Base-by-base conservation (phyloP, 768 basidiomycete species). In the Zangia roseola region DNA sequence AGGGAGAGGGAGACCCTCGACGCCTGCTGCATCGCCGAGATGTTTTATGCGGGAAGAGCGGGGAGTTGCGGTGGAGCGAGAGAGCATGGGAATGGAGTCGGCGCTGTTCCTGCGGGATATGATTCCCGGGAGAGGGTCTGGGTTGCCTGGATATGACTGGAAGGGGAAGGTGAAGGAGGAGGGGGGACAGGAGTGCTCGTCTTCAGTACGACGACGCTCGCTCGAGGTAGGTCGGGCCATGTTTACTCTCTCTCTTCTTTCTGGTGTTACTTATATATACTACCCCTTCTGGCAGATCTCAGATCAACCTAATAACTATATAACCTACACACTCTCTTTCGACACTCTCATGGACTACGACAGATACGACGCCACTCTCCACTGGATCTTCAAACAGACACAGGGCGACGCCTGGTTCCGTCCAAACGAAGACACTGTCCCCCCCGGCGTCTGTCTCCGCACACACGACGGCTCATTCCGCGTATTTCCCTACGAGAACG, bases 101-200 rank as follows among this genome's bases (percentile, higher is more conserved):
- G 67, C 54, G 40, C 79, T 79, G n/a, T 64, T 52, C 36, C 70
- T 71, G 8, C 76, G 71, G 13, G 72, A 71, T 65, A 80, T 73
- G 40, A 77, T 61, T 16, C 68, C 57, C 1, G 71, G 72, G 13
- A 77, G 69, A 0, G 83, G 81, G 58, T 86, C 86, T 9, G 84
- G 81, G 62, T 84, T 86, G 14, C 84, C 83, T 0, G 79, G 73
- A 59, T 86, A 76, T 0, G 79, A 75, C 60, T 84, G 79, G 72
- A 82, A 84, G 13, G 83, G 83, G 54, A 57, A 72, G 14, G 55
- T 28, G 51, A 69, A 78, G 1, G 75, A 56, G 0, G 74, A 75
- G 0, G 77, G 77, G 0, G 75, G 77, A 4, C 59, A 59, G 25
- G 25, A 26, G 34, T 47, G 43, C 20, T 62, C 61, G 21, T 64